Evolutionary conservation across 371 early-diverging fungal species (phyloP).

Genomic region (Thermomucor indicae-seudaticae): DNA sequence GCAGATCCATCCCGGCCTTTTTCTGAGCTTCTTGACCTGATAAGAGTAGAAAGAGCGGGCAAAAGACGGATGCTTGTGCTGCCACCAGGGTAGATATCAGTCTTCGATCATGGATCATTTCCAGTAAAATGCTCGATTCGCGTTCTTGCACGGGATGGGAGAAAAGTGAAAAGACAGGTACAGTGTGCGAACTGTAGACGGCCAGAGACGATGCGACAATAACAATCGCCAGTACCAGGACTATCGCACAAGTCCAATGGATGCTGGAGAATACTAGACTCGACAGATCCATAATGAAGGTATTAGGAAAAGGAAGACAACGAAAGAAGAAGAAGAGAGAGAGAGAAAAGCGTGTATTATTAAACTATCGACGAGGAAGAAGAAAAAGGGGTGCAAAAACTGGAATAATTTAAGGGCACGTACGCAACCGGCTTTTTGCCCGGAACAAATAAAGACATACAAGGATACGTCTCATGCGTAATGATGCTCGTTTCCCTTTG

Average conservation of each 20-base stretch:
- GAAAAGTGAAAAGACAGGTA: slow-evolving; percentile 14
- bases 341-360: not conserved
- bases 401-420: too few relatives aligned
- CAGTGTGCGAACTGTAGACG: slow-evolving; percentile 20
- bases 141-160: not conserved
- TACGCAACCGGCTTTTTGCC: not conserved
- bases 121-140: slow-evolving; percentile 5
- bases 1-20: slow-evolving; percentile 10
- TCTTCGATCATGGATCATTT: slow-evolving; percentile 36
- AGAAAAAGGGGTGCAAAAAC: slow-evolving; percentile 3
- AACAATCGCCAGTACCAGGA: slow-evolving; percentile 20
- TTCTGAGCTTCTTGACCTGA: too few relatives aligned
- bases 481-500: not conserved
- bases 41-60: slow-evolving; percentile 28
- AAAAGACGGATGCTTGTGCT: slow-evolving; percentile 39
- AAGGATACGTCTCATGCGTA: not conserved
- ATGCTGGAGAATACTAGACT: slow-evolving; percentile 12
- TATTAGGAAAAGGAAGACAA: slow-evolving; percentile 11
- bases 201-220: slow-evolving; percentile 27
- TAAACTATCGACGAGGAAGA: slow-evolving; percentile 2
- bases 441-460: not conserved
- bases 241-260: slow-evolving; percentile 15
- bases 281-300: too few relatives aligned
- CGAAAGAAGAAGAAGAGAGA: slow-evolving; percentile 2
- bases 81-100: slow-evolving; percentile 42